A percentile compares a stretch with the other conserved stretches of the same genome.
These are phyloP conservation scores for Fraxinus platypoda DNA, from an alignment of 305 asterid genomes.

Conservation along the genomic window DNA sequence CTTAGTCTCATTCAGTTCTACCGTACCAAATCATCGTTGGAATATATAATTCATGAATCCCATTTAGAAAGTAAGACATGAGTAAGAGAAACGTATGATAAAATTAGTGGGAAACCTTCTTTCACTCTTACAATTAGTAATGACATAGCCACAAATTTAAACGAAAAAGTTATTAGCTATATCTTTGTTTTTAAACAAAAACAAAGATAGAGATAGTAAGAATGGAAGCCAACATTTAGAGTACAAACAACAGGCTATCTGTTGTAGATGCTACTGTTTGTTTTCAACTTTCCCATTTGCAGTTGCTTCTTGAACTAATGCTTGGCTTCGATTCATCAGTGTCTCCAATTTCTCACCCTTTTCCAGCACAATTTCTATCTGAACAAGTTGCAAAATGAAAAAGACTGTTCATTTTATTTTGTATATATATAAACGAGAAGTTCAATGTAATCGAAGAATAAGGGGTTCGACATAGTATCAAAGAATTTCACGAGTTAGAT, in stretches of 20 bases:
- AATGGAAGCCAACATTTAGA: slow-evolving; percentile 2
- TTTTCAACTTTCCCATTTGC: slow-evolving; percentile 11
- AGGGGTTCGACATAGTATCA: background rate
- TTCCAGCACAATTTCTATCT: slow-evolving; percentile 77
- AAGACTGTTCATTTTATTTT: background rate
- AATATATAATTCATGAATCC: background rate
- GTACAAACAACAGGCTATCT: background rate
- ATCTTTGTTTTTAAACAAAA: background rate
- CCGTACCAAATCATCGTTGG: background rate
- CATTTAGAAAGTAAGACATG: background rate
- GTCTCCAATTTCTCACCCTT: slow-evolving; percentile 72
- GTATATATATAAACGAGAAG: background rate
- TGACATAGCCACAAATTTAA: background rate
- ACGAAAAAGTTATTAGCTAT: background rate
- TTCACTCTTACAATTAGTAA: background rate
- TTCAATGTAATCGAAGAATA: background rate
- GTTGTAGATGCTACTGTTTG: slow-evolving; percentile 4
- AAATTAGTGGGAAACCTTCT: background rate
- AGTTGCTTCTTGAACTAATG: slow-evolving; percentile 30
- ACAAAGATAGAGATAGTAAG: background rate
- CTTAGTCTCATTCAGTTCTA: background rate
- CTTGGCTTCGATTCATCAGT: slow-evolving; percentile 42
- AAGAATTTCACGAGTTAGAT: background rate
- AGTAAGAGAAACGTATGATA: background rate
- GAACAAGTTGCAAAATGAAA: background rate